Evolutionary conservation across 768 basidiomycete genomes (phyloP).

Genomic region (Collybiopsis luxurians): DNA sequence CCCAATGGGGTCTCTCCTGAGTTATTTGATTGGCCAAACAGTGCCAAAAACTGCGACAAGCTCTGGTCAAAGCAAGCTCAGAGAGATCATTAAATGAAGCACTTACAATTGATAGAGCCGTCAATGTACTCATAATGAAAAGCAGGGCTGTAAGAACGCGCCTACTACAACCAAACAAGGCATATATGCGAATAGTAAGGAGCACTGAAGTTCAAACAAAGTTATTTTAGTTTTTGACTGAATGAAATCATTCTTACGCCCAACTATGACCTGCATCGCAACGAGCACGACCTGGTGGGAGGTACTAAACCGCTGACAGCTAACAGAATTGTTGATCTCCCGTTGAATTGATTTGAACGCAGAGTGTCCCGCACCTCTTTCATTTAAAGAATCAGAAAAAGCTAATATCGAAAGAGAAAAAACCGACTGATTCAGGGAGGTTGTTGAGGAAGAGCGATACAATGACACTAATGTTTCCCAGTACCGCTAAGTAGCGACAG

Average conservation of each 20-base stretch:
- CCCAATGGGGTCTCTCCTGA: neutral
- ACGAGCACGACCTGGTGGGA: neutral
- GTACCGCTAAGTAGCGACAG: neutral
- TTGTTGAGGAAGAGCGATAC: neutral
- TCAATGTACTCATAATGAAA: neutral
- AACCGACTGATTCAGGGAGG: neutral
- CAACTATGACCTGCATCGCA: neutral
- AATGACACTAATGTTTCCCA: neutral
- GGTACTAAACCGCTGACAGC: neutral
- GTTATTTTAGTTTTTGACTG: neutral
- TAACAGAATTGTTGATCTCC: neutral
- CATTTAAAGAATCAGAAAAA: neutral
- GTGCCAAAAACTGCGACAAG: neutral
- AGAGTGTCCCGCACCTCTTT: neutral
- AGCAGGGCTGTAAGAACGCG: neutral
- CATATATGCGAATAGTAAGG: slow-evolving; percentile 1
- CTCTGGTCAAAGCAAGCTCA: too few species aligned
- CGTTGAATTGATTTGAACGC: neutral
- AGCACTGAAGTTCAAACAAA: neutral
- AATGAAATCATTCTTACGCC: neutral
- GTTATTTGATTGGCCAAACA: neutral
- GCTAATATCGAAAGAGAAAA: neutral
- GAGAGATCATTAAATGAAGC: neutral
- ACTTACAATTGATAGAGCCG: neutral
- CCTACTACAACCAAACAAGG: neutral